phyloP scores from a whole-genome alignment of 768 basidiomycete species.

The Dendrothele bispora region DNA sequence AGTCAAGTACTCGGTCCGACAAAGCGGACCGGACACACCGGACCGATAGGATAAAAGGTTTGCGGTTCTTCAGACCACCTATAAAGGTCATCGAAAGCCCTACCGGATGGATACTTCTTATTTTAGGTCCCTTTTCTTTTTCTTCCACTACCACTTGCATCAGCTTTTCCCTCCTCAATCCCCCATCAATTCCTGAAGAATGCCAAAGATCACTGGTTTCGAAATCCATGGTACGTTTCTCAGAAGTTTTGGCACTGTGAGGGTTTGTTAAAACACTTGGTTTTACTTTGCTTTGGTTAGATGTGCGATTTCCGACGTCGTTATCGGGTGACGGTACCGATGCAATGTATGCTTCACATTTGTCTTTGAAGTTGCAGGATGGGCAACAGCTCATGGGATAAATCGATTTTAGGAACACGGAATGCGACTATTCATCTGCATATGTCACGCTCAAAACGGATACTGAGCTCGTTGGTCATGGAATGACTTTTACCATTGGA shows the following conservation, averaged over 20 bases:
- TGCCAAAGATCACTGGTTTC: constrained; percentile 35
- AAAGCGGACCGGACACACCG: too few relatives aligned
- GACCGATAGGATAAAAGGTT: too few relatives aligned
- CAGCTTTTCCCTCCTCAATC: too few relatives aligned
- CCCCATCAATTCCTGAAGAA: constrained; percentile 9
- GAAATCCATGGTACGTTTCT: constrained; percentile 30
- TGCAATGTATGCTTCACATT: constrained; percentile 61
- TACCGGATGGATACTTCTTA: too few relatives aligned
- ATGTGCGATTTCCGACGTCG: constrained; percentile 91
- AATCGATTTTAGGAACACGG: constrained; percentile 87
- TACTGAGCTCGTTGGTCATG: constrained; percentile 80
- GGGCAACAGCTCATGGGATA: too few relatives aligned
- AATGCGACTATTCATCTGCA: constrained; percentile 95
- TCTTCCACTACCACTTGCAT: too few relatives aligned
- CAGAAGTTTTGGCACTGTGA: not conserved
- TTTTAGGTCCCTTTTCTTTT: too few relatives aligned
- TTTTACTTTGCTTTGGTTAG: constrained; percentile 33
- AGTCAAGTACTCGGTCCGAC: too few relatives aligned
- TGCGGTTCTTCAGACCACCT: too few relatives aligned
- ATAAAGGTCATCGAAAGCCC: too few relatives aligned
- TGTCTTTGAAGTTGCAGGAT: not conserved
- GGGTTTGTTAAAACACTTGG: not conserved
- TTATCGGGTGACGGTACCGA: constrained; percentile 91
- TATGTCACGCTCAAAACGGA: constrained; percentile 80
- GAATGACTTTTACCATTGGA: constrained; percentile 94